A percentile compares a stretch with the other conserved stretches of the same genome.
These are phyloP conservation scores for Calvatia gigantea DNA, from an alignment of 768 basidiomycete species.

Conservation along the genomic window DNA sequence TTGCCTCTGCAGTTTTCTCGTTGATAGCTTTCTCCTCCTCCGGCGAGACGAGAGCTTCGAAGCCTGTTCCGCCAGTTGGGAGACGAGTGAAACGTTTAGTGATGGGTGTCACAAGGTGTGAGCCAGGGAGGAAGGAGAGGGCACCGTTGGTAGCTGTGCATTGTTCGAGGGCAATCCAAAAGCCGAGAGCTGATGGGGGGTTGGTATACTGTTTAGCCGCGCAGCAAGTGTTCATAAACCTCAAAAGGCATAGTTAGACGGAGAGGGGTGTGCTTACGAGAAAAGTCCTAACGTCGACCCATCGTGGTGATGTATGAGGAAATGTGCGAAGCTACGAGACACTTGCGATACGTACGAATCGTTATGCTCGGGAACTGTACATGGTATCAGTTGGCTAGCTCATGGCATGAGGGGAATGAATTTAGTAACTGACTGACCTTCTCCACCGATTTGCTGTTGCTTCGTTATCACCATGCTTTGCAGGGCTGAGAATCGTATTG, in stretches of 20 bases:
- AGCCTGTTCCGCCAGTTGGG: slow-evolving; percentile 73
- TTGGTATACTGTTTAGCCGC: slow-evolving; percentile 68
- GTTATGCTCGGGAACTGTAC: slow-evolving; percentile 82
- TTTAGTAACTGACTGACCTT: slow-evolving; percentile 49
- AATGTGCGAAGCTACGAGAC: slow-evolving; percentile 1
- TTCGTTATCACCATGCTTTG: slow-evolving; percentile 98
- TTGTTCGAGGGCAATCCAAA: slow-evolving; percentile 93
- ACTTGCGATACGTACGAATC: slow-evolving; percentile 69
- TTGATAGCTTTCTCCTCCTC: slow-evolving; percentile 29
- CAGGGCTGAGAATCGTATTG: slow-evolving; percentile 46
- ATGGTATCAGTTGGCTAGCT: neutral
- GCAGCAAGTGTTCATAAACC: slow-evolving; percentile 1
- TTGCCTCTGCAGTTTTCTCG: slow-evolving; percentile 17
- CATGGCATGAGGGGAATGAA: neutral
- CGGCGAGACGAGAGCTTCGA: slow-evolving; percentile 55
- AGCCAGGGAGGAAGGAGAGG: slow-evolving; percentile 86
- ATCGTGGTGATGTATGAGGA: neutral
- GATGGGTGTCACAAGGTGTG: slow-evolving; percentile 72
- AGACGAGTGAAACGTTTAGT: slow-evolving; percentile 85
- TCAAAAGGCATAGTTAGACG: neutral
- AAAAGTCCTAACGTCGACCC: slow-evolving; percentile 51
- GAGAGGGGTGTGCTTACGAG: slow-evolving; percentile 41
- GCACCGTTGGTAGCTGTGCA: slow-evolving; percentile 85
- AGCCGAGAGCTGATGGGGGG: slow-evolving; percentile 89
- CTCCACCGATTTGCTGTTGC: slow-evolving; percentile 88